phyloP scores from a whole-genome alignment of 2,329 filamentous ascomycete species.

The Neophaeococcomyces mojaviensis region DNA sequence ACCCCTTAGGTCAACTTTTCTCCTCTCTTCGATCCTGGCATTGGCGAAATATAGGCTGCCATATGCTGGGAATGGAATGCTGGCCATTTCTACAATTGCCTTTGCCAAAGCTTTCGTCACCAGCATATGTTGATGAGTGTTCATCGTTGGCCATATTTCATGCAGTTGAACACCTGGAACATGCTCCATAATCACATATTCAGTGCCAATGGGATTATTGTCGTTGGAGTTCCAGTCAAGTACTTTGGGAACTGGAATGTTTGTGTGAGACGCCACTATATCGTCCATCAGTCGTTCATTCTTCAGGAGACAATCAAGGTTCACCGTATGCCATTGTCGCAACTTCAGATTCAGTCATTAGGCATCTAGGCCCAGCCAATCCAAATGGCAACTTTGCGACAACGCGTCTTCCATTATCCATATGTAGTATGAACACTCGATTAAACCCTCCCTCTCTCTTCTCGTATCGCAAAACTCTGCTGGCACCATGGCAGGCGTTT shows the following conservation, averaged over 20 bases:
- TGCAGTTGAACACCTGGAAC: slow-evolving; percentile 28
- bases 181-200: slow-evolving; percentile 36
- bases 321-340: slow-evolving; percentile 26
- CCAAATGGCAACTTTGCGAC: slow-evolving; percentile 30
- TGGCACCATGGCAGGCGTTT: background rate
- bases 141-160: slow-evolving; percentile 30
- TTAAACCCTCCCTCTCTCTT: slow-evolving; percentile 30
- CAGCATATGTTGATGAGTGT: slow-evolving; percentile 27
- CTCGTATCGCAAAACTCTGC: background rate
- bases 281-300: background rate
- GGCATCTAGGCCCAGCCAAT: slow-evolving; percentile 22
- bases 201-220: slow-evolving; percentile 27
- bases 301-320: background rate
- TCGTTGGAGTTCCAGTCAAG: slow-evolving; percentile 3
- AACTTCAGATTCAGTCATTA: slow-evolving; percentile 31
- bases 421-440: slow-evolving; percentile 26
- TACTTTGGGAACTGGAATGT: slow-evolving; percentile 7
- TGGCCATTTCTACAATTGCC: slow-evolving; percentile 26
- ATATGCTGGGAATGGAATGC: slow-evolving; percentile 32
- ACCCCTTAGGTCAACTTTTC: background rate
- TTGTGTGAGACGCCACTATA: slow-evolving; percentile 1
- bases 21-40: slow-evolving; percentile 4
- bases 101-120: slow-evolving; percentile 28
- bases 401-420: slow-evolving; percentile 25
- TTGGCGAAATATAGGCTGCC: slow-evolving; percentile 32